phyloP scores from a whole-genome alignment of 495 filamentous ascomycete genomes.

The Daldinia bambusicola region DNA sequence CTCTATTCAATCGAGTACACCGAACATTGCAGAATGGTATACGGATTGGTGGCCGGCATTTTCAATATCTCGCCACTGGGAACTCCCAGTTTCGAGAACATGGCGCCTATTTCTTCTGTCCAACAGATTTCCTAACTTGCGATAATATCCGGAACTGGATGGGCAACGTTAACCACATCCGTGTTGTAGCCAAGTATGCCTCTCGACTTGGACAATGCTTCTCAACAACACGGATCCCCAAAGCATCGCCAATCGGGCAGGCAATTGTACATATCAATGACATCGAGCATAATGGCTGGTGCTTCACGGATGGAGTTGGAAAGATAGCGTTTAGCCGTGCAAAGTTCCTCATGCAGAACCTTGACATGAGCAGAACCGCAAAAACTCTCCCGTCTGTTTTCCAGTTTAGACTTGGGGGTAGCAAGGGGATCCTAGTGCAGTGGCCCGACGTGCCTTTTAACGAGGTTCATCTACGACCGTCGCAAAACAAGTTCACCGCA shows the following conservation, averaged over 20 bases:
- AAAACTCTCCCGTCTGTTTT: conserved; percentile 76
- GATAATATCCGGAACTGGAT: conserved; percentile 88
- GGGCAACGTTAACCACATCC: conserved; percentile 84
- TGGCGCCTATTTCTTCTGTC: conserved; percentile 90
- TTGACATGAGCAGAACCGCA: conserved; percentile 62
- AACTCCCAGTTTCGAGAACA: conserved; percentile 96
- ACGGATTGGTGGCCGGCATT: conserved; percentile 79
- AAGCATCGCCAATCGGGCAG: conserved; percentile 45
- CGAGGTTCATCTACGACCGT: conserved; percentile 80
- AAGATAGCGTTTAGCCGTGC: conserved; percentile 87
- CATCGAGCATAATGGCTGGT: conserved; percentile 70
- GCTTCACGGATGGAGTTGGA: conserved; percentile 93
- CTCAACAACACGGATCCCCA: conserved; percentile 80
- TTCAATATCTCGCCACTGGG: conserved; percentile 92
- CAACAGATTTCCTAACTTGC: conserved; percentile 67
- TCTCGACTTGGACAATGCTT: conserved; percentile 94
- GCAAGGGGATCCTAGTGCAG: conserved; percentile 85
- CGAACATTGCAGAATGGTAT: conserved; percentile 81
- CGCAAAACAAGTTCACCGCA: conserved; percentile 88
- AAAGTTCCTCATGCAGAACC: conserved; percentile 70
- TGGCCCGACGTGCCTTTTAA: conserved; percentile 68
- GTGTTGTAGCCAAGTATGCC: conserved; percentile 82
- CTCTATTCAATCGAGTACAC: conserved; percentile 78
- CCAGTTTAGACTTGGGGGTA: conserved; percentile 91
- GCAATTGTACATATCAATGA: conserved; percentile 66